Conservation (phyloP, 768 basidiomycete genomes). For the Tephrocybe sp. region DNA sequence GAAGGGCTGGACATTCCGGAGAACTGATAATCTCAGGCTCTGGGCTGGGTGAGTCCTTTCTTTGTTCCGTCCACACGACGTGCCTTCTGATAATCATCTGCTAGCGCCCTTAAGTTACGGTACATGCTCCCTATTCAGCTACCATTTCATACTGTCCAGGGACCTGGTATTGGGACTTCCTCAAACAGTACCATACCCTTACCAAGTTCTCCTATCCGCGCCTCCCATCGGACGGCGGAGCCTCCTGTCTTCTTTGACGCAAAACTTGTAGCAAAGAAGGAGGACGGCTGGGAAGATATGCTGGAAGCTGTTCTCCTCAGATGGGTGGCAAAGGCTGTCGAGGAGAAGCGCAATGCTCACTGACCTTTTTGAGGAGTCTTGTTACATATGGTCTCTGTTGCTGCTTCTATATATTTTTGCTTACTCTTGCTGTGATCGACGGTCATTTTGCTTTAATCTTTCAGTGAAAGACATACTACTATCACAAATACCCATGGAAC, state of each 20-base stretch:
- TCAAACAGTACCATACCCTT: constrained; percentile 24
- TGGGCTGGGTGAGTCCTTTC: constrained; percentile 71
- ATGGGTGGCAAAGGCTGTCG: constrained; percentile 71
- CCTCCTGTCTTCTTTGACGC: constrained; percentile 70
- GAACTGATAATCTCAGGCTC: constrained; percentile 81
- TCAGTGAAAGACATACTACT: not conserved
- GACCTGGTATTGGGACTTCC: constrained; percentile 17
- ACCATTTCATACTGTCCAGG: constrained; percentile 37
- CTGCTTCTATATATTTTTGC: no score
- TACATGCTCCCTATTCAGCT: constrained; percentile 72
- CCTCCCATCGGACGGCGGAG: constrained; percentile 39
- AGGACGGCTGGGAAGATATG: constrained; percentile 82
- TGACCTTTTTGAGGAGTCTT: constrained; percentile 3
- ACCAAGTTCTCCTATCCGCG: constrained; percentile 28
- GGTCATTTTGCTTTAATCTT: no score
- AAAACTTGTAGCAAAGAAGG: constrained; percentile 66
- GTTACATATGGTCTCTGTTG: no score
- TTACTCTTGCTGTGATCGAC: no score
- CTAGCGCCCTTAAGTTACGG: constrained; percentile 78
- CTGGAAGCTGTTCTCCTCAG: constrained; percentile 58
- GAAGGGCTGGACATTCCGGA: constrained; percentile 80
- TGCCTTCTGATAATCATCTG: not conserved
- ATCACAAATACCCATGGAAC: not conserved
- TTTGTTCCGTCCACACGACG: not conserved
- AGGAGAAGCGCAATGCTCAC: constrained; percentile 50